Evolutionary conservation across 352 stramenopile species (phyloP).

Genomic region (Aphanomyces cochlioides): DNA sequence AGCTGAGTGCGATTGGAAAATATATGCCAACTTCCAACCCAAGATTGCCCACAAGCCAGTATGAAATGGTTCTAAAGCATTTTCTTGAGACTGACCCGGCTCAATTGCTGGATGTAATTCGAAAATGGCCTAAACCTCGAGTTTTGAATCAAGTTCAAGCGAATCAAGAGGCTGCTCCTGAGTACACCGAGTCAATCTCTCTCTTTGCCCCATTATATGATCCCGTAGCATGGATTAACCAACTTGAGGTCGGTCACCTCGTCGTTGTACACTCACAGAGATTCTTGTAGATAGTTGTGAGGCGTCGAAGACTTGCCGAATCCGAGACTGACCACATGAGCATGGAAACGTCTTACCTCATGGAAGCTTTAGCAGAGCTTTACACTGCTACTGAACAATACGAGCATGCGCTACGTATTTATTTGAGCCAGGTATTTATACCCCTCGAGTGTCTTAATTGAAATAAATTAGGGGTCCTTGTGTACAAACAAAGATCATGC

Average conservation of each 20-base stretch:
- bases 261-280: too few species aligned
- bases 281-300: slow-evolving; percentile 43
- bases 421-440: slow-evolving; percentile 55
- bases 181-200: slow-evolving; percentile 61
- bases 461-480: slow-evolving; percentile 40
- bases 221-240: slow-evolving; percentile 73
- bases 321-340: slow-evolving; percentile 43
- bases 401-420: slow-evolving; percentile 78
- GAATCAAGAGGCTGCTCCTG: slow-evolving; percentile 2
- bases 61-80: slow-evolving; percentile 84
- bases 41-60: slow-evolving; percentile 62
- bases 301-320: slow-evolving; percentile 66
- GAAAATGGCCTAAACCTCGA: slow-evolving; percentile 76
- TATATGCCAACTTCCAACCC: slow-evolving; percentile 70
- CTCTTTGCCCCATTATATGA: slow-evolving; percentile 79
- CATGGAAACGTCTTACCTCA: slow-evolving; percentile 76
- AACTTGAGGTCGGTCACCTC: slow-evolving; percentile 45
- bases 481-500: slow-evolving; percentile 83
- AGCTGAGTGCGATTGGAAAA: slow-evolving; percentile 63
- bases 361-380: slow-evolving; percentile 75
- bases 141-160: slow-evolving; percentile 35
- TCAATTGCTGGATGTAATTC: slow-evolving; percentile 69
- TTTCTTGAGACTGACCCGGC: slow-evolving; percentile 77
- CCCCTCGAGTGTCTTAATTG: background rate
- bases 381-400: slow-evolving; percentile 81